Evolutionary conservation across 805 yeast genomes (phyloP), one percentile per base, ranked within the genome.

Genomic region (Blastobotrys muscicola): DNA sequence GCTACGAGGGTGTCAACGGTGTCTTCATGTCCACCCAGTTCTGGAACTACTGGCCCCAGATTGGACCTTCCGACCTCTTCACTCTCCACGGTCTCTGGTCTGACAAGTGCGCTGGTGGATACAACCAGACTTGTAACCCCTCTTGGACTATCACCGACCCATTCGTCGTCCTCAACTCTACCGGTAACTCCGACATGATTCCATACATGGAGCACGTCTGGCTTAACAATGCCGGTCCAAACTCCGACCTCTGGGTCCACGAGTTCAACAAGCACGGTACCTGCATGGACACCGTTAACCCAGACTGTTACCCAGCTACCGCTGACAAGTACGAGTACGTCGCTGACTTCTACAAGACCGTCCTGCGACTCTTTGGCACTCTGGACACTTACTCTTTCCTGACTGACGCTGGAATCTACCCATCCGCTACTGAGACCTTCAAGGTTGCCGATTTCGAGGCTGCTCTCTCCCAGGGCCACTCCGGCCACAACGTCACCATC

Each of bases 181-280:
- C 62, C 15, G 67, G 63, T 29, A 54, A 80, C 43, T 52, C 57
- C 8, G 80, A 72, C 8, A 66, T 86, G 39, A 66, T 82, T 37
- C 61, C 64, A 1, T 70, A 71, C 46, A 76, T 89, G 85, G 51
- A 65, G 16, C 54, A 55, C 29, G 62, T 70, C 47, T 89, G 97
- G 97, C 80, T 82, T 59, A 80, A 82, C 54, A 73, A 72, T 55
- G 76, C 75, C 41, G 85, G 85, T 8, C 60, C 74, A 45, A 89
- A 82, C 58, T 79, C 75, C 45, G 59, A 71, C 4, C 66, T 89
- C 41, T 89, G 97, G 97, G 70, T 75, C 31, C 96, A 89, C 63
- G 97, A 89, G 63, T 89, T 75, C 71, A 87, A 89, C 67, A 89
- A 89, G 60, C 97, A 89, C 59, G 97, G 89, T 16, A 86, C 95